Conservation (phyloP, 371 early-diverging fungal genomes). For the Mortierella sp. region DNA sequence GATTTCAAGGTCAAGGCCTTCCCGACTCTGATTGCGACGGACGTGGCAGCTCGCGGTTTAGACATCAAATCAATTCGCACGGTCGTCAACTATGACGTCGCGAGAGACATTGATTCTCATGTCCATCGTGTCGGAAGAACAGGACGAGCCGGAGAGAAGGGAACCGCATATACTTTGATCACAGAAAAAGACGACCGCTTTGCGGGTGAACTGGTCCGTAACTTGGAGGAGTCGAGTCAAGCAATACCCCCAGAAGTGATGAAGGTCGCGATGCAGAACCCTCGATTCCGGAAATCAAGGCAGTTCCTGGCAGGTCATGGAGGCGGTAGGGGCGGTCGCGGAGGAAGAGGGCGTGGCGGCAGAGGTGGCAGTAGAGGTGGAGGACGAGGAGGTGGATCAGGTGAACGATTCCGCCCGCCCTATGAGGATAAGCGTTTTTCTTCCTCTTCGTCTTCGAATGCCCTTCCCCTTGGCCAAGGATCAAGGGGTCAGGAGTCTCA, state of each 20-base stretch:
- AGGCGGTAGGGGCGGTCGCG: constrained; percentile 59
- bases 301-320: constrained; percentile 58
- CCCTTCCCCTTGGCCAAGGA: constrained; percentile 35
- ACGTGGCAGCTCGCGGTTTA: constrained; percentile 97
- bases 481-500: neutral
- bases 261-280: constrained; percentile 80
- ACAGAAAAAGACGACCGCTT: constrained; percentile 81
- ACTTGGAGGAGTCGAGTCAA: constrained; percentile 77
- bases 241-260: constrained; percentile 72
- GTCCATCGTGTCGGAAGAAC: constrained; percentile 80
- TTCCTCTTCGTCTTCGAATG: constrained; percentile 38
- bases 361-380: constrained; percentile 53
- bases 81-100: constrained; percentile 82
- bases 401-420: constrained; percentile 22
- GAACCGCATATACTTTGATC: constrained; percentile 77
- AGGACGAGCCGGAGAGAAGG: constrained; percentile 81
- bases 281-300: constrained; percentile 69
- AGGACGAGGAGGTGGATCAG: constrained; percentile 29
- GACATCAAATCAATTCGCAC: constrained; percentile 81
- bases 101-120: constrained; percentile 84
- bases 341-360: constrained; percentile 61
- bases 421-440: constrained; percentile 13
- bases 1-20: constrained; percentile 79
- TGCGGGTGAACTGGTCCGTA: constrained; percentile 82
- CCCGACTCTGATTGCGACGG: constrained; percentile 97